A percentile compares a stretch with the other conserved stretches of the same genome.
Conservation (phyloP, 306 rosid genomes). For the Morella rubra region DNA sequence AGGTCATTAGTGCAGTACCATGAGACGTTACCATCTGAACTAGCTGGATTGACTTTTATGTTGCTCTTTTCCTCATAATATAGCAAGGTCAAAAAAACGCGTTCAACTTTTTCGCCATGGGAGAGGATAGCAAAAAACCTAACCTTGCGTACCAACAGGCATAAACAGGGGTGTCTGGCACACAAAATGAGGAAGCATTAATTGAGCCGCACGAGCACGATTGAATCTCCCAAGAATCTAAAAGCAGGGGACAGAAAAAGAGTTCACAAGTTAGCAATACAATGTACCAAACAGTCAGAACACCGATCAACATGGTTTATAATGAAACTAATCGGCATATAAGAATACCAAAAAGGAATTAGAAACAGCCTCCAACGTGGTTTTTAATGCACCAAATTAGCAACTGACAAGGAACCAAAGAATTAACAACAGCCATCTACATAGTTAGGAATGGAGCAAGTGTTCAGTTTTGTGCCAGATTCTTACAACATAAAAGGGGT, state of each 20-base stretch:
- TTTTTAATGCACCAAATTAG: too few species aligned
- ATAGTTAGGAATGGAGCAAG: background rate
- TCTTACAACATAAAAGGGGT: background rate
- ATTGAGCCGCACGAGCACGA: conserved; percentile 86
- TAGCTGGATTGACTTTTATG: background rate
- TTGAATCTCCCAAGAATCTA: conserved; percentile 85
- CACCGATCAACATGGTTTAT: background rate
- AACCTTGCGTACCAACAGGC: conserved; percentile 99
- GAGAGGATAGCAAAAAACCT: conserved; percentile 21
- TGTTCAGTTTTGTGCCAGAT: background rate
- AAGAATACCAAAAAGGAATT: background rate
- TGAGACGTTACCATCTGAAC: background rate
- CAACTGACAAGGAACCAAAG: too few species aligned
- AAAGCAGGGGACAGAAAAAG: conserved; percentile 21
- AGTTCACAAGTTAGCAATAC: background rate
- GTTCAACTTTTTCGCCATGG: background rate
- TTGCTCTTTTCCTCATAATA: background rate
- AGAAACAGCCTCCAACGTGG: background rate
- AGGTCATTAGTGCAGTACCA: background rate
- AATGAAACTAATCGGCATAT: conserved; percentile 1
- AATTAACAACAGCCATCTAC: too few species aligned
- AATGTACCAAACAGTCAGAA: background rate
- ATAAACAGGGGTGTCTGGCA: conserved; percentile 91
- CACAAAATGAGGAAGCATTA: conserved; percentile 76
- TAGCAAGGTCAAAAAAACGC: background rate